A percentile compares a stretch with the other conserved stretches of the same genome.
Evolutionary conservation across 371 early-diverging fungal genomes (phyloP).

Genomic region (Zychaea mexicana): DNA sequence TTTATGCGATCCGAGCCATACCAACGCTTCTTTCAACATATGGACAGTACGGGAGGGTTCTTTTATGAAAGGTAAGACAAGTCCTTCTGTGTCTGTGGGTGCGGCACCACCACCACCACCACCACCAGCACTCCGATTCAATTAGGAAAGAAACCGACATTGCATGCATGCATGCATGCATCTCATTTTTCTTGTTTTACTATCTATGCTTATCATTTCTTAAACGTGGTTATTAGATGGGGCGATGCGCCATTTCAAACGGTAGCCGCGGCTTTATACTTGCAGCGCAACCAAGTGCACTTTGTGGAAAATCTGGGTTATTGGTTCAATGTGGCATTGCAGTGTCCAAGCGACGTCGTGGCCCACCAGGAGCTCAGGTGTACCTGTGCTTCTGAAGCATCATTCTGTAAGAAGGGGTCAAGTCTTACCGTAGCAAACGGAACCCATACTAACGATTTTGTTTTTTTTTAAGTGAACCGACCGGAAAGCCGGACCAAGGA

Average conservation of each 20-base stretch:
- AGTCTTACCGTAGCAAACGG: too few species aligned
- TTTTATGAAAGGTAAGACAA: slow-evolving; percentile 84
- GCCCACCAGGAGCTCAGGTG: slow-evolving; percentile 1
- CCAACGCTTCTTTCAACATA: slow-evolving; percentile 69
- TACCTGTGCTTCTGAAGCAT: slow-evolving; percentile 9
- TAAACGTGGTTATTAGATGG: too few species aligned
- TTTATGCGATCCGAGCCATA: slow-evolving; percentile 59
- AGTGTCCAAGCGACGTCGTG: slow-evolving; percentile 12
- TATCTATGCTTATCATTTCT: too few species aligned
- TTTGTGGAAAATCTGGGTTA: slow-evolving; percentile 21
- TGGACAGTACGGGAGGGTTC: slow-evolving; percentile 86
- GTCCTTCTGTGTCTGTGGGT: too few species aligned
- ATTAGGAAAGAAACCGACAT: too few species aligned
- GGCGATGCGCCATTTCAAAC: slow-evolving; percentile 65
- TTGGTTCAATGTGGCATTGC: slow-evolving; percentile 9
- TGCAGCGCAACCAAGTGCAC: slow-evolving; percentile 34
- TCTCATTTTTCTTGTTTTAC: too few species aligned
- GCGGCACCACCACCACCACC: too few species aligned
- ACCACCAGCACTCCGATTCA: too few species aligned
- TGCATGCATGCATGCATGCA: slow-evolving; percentile 55
- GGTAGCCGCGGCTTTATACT: slow-evolving; percentile 79
- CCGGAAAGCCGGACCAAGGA: slow-evolving; percentile 1
- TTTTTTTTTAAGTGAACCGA: neutral
- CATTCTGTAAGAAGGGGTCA: slow-evolving; percentile 11
- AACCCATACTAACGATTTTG: neutral